Conservation (phyloP, 2,329 filamentous ascomycete species). For the Diaporthe citriasiana region DNA sequence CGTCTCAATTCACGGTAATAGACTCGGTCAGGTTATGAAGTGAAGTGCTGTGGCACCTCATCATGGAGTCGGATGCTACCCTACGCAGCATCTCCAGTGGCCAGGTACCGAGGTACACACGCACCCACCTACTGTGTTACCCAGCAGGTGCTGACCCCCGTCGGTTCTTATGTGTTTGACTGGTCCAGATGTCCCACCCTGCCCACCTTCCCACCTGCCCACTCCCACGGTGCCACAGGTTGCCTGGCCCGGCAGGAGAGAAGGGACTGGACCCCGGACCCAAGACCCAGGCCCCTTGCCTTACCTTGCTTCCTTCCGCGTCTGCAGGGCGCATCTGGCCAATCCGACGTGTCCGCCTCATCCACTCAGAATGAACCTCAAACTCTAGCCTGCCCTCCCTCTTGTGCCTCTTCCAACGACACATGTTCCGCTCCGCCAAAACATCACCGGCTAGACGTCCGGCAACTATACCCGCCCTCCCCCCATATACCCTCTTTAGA, state of each 20-base stretch:
- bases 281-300: slow-evolving; percentile 7
- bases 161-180: not conserved
- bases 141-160: not conserved
- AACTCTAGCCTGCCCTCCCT: slow-evolving; percentile 50
- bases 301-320: slow-evolving; percentile 34
- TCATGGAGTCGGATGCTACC: slow-evolving; percentile 14
- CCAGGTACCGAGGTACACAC: slow-evolving; percentile 6
- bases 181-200: slow-evolving; percentile 22
- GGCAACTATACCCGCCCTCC: slow-evolving; percentile 36
- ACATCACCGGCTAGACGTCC: slow-evolving; percentile 20
- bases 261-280: slow-evolving; percentile 6
- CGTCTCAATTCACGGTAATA: not conserved
- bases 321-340: slow-evolving; percentile 43
- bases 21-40: not conserved
- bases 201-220: slow-evolving; percentile 12
- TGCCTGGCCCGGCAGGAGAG: slow-evolving; percentile 1
- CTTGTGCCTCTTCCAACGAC: slow-evolving; percentile 54
- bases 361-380: slow-evolving; percentile 57
- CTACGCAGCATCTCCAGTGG: not conserved
- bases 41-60: slow-evolving; percentile 3
- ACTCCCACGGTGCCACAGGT: slow-evolving; percentile 2
- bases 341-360: slow-evolving; percentile 42
- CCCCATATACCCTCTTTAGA: slow-evolving; percentile 41
- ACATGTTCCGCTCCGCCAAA: slow-evolving; percentile 46
- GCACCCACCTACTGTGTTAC: not conserved